Conservation (phyloP, 371 early-diverging fungal species). For the Catenaria anguillulae region DNA sequence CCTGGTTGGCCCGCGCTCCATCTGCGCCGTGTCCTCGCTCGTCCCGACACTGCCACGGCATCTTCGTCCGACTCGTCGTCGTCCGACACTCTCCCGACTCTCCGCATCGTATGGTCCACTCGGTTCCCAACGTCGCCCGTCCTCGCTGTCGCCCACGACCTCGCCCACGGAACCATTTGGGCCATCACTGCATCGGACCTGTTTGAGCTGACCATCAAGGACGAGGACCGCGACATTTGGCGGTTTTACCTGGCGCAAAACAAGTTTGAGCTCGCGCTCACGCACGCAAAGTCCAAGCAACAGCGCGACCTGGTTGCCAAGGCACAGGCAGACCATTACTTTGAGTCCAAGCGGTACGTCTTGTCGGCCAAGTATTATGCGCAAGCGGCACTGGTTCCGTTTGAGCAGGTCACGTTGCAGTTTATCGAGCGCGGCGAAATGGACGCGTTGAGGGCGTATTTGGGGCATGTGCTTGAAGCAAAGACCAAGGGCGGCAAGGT, state of each 20-base stretch:
- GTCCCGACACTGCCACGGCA: neutral
- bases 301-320: conserved; percentile 62
- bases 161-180: conserved; percentile 72
- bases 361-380: conserved; percentile 76
- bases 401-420: conserved; percentile 72
- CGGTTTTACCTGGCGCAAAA: conserved; percentile 56
- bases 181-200: conserved; percentile 57
- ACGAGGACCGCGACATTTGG: conserved; percentile 90
- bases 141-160: conserved; percentile 53
- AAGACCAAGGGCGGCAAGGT: conserved; percentile 24
- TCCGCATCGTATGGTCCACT: neutral
- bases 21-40: neutral
- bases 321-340: conserved; percentile 74
- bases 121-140: conserved; percentile 27
- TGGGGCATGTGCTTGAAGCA: conserved; percentile 47
- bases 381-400: conserved; percentile 47
- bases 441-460: conserved; percentile 56
- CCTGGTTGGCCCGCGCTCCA: neutral
- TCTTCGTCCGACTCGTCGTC: neutral
- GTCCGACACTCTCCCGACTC: neutral
- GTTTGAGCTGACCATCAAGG: conserved; percentile 67
- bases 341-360: conserved; percentile 48
- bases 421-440: conserved; percentile 60
- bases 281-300: conserved; percentile 29
- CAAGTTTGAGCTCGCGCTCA: conserved; percentile 55